Conservation (phyloP, 805 yeast species). For the Sugiyamaella smithiae region DNA sequence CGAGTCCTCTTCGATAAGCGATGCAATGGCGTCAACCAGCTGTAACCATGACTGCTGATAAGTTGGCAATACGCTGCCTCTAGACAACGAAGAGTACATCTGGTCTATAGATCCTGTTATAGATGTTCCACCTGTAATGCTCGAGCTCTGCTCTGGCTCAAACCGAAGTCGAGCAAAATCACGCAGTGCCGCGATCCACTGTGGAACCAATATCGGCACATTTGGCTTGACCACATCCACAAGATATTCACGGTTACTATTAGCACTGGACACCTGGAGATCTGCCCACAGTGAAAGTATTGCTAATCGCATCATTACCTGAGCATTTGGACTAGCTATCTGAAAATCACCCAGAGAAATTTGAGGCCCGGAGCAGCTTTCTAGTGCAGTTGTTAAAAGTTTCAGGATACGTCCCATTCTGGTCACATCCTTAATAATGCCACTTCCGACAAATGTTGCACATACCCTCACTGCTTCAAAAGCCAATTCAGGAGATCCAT, state of each 20-base stretch:
- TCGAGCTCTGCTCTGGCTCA: slow-evolving; percentile 38
- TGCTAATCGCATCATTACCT: slow-evolving; percentile 36
- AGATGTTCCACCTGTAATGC: slow-evolving; percentile 21
- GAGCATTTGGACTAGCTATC: slow-evolving; percentile 35
- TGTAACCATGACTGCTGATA: slow-evolving; percentile 71
- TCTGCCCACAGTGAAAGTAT: slow-evolving; percentile 44
- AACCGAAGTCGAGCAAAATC: slow-evolving; percentile 71
- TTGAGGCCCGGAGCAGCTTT: slow-evolving; percentile 44
- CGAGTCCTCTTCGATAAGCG: slow-evolving; percentile 53
- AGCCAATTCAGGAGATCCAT: slow-evolving; percentile 69
- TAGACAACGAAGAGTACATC: slow-evolving; percentile 30
- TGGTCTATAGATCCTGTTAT: slow-evolving; percentile 33
- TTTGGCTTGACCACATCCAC: slow-evolving; percentile 45
- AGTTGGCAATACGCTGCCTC: slow-evolving; percentile 43
- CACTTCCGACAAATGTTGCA: slow-evolving; percentile 70
- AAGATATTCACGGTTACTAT: slow-evolving; percentile 35
- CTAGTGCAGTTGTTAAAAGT: slow-evolving; percentile 63
- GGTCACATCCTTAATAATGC: slow-evolving; percentile 46
- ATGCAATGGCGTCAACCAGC: slow-evolving; percentile 70
- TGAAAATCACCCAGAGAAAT: slow-evolving; percentile 37
- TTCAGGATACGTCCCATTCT: slow-evolving; percentile 56
- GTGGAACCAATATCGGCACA: slow-evolving; percentile 57
- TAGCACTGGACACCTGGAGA: slow-evolving; percentile 31
- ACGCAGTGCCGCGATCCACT: slow-evolving; percentile 75
- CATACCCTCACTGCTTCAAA: slow-evolving; percentile 74